Evolutionary conservation across 2,329 filamentous ascomycete species (phyloP).

Genomic region (Reticulascus tulasneorum): DNA sequence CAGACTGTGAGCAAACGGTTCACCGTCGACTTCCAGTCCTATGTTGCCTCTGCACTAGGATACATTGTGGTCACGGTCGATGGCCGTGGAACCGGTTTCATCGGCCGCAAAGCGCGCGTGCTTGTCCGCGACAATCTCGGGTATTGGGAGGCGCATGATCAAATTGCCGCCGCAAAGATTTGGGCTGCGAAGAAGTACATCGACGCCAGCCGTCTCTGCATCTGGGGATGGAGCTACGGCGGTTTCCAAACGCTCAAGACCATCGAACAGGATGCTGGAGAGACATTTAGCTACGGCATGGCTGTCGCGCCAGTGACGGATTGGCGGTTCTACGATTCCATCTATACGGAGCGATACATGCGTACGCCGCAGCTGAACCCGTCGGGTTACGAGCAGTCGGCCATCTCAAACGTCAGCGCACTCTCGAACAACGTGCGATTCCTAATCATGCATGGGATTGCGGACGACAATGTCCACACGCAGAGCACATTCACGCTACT

Average conservation of each 20-base stretch:
- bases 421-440: slow-evolving; percentile 78
- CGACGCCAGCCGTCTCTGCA: slow-evolving; percentile 75
- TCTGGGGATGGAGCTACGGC: slow-evolving; percentile 98
- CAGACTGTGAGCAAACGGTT: slow-evolving; percentile 82
- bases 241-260: slow-evolving; percentile 95
- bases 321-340: slow-evolving; percentile 91
- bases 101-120: slow-evolving; percentile 78
- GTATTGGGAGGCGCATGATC: slow-evolving; percentile 79
- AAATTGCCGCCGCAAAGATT: slow-evolving; percentile 83
- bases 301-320: slow-evolving; percentile 98
- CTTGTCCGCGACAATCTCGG: slow-evolving; percentile 81
- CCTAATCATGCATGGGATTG: slow-evolving; percentile 92
- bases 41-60: slow-evolving; percentile 77
- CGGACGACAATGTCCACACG: slow-evolving; percentile 96
- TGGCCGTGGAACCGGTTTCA: slow-evolving; percentile 86
- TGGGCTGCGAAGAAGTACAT: slow-evolving; percentile 82
- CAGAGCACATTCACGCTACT: slow-evolving; percentile 88
- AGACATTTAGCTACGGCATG: slow-evolving; percentile 95
- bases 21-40: slow-evolving; percentile 82
- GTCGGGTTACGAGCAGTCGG: slow-evolving; percentile 70
- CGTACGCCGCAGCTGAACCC: slow-evolving; percentile 82
- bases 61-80: slow-evolving; percentile 96
- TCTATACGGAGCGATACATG: slow-evolving; percentile 98
- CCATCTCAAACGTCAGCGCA: slow-evolving; percentile 70
- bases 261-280: slow-evolving; percentile 82